Percentiles rank a stretch among this genome's conserved stretches.
Evolutionary conservation across 306 rosid genomes (phyloP).

Genomic region (Urtica urens): DNA sequence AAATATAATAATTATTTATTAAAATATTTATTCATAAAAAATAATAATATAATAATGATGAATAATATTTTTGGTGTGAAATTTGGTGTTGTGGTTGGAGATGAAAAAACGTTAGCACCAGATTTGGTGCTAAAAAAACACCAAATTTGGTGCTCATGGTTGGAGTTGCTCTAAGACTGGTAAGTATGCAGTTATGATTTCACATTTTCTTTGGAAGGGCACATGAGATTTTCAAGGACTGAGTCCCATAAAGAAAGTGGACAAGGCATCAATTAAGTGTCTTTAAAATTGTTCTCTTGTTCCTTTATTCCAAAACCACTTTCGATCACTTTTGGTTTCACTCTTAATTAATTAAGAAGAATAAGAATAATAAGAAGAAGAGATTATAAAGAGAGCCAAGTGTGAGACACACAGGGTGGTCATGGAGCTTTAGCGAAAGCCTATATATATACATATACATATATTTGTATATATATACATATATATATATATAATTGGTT

Average conservation of each 20-base stretch:
- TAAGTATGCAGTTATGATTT: conserved; percentile 6
- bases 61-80: too few relatives aligned
- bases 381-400: not conserved
- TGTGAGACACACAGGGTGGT: conserved; percentile 10
- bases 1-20: too few relatives aligned
- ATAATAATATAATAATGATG: too few relatives aligned
- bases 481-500: too few relatives aligned
- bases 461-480: too few relatives aligned
- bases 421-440: conserved; percentile 23
- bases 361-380: not conserved
- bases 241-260: conserved; percentile 10
- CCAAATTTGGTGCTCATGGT: not conserved
- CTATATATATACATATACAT: too few relatives aligned
- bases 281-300: conserved; percentile 10
- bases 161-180: too few relatives aligned
- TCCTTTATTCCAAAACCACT: conserved; percentile 54
- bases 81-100: too few relatives aligned
- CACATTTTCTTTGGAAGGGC: too few relatives aligned
- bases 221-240: conserved; percentile 11
- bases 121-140: too few relatives aligned
- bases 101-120: too few relatives aligned
- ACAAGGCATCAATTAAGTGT: conserved; percentile 37
- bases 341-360: not conserved
- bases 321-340: conserved; percentile 30
- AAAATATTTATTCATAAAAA: too few relatives aligned